A percentile compares a stretch with the other conserved stretches of the same genome.
phyloP scores from a whole-genome alignment of 352 stramenopile genomes.

The Phytophthora cactorum region DNA sequence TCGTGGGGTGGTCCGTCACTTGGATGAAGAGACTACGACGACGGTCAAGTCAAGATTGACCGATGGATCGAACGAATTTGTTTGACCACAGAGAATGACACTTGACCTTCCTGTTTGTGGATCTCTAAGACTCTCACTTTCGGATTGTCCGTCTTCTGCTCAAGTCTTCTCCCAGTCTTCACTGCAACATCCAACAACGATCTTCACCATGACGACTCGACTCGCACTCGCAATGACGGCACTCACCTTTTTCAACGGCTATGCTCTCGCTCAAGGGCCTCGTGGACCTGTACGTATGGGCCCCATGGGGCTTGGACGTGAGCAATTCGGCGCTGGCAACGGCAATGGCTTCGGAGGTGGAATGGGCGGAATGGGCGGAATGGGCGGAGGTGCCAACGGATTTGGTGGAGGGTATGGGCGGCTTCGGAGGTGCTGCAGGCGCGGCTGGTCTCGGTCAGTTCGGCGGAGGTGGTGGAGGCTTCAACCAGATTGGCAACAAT shows the following conservation, averaged over 20 bases:
- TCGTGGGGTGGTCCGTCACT: no score
- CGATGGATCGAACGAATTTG: neutral
- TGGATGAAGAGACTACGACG: neutral
- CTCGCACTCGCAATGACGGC: no score
- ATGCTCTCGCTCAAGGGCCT: no score
- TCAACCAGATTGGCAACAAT: slow-evolving; percentile 9
- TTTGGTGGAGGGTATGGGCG: neutral
- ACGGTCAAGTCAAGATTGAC: neutral
- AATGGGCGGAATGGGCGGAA: neutral
- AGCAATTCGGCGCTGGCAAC: no score
- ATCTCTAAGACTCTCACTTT: no score
- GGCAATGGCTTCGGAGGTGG: slow-evolving; percentile 4
- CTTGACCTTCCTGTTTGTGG: neutral
- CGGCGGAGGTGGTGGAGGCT: slow-evolving; percentile 3
- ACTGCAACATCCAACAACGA: no score
- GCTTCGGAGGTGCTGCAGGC: slow-evolving; percentile 6
- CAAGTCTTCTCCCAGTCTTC: no score
- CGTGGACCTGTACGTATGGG: no score
- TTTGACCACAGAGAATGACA: neutral
- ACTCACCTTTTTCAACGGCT: no score
- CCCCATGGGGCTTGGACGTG: no score
- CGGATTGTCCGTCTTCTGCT: no score
- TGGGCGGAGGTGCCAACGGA: neutral
- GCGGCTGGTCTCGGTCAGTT: slow-evolving; percentile 1
- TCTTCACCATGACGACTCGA: no score